A percentile compares a stretch with the other conserved stretches of the same genome.
Evolutionary conservation across 495 filamentous ascomycete genomes (phyloP).

Genomic region (Patellaria atrata): DNA sequence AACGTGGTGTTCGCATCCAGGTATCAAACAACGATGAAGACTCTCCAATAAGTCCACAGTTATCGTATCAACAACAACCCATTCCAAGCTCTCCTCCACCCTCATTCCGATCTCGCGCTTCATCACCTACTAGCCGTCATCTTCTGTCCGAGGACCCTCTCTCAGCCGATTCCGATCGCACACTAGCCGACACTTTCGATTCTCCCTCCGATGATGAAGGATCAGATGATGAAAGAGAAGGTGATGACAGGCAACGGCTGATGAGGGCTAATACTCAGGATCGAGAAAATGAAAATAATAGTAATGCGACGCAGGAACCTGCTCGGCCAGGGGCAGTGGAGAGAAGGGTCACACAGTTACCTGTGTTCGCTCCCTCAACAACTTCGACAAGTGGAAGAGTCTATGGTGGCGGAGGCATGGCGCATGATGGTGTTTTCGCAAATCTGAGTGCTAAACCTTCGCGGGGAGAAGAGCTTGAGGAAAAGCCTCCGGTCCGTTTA

Average conservation of each 20-base stretch:
- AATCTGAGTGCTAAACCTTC: slow-evolving; percentile 89
- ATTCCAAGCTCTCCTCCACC: slow-evolving; percentile 80
- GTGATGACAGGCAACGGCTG: slow-evolving; percentile 71
- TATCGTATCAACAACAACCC: slow-evolving; percentile 27
- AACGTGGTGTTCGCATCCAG: slow-evolving; percentile 10
- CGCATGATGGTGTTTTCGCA: slow-evolving; percentile 90
- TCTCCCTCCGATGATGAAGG: slow-evolving; percentile 26
- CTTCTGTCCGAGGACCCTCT: slow-evolving; percentile 38
- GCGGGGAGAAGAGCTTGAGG: slow-evolving; percentile 69
- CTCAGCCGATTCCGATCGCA: slow-evolving; percentile 48
- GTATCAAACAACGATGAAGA: slow-evolving; percentile 32
- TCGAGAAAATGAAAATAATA: slow-evolving; percentile 28
- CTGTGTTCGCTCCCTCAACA: slow-evolving; percentile 31
- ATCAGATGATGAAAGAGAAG: slow-evolving; percentile 35
- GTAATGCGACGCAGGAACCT: slow-evolving; percentile 18
- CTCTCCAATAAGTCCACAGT: slow-evolving; percentile 26
- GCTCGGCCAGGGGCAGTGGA: slow-evolving; percentile 22
- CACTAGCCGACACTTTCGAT: slow-evolving; percentile 80
- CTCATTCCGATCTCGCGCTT: slow-evolving; percentile 77
- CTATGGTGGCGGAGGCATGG: slow-evolving; percentile 45
- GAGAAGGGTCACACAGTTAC: slow-evolving; percentile 39
- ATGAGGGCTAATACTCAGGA: slow-evolving; percentile 53
- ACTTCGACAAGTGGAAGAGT: slow-evolving; percentile 32
- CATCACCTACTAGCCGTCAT: slow-evolving; percentile 49
- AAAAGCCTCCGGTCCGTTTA: slow-evolving; percentile 75